Conservation (phyloP, 805 yeast genomes). For the Maudiozyma pseudohumilis region DNA sequence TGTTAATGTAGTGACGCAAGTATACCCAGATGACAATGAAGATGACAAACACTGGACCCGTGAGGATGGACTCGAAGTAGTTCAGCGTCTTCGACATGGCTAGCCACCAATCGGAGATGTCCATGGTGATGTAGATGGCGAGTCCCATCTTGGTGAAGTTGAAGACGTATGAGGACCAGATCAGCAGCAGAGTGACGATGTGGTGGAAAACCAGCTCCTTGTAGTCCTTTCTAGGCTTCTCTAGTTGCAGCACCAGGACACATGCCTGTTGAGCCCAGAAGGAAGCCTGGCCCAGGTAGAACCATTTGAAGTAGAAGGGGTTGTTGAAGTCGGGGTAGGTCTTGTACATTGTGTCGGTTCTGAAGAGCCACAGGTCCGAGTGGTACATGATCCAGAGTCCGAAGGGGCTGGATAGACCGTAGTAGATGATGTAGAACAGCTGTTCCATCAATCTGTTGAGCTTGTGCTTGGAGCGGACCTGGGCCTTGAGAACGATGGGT, state of each 20-base stretch:
- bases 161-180: constrained; percentile 81
- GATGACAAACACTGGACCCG: constrained; percentile 54
- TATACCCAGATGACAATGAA: constrained; percentile 77
- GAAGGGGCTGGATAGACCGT: constrained; percentile 69
- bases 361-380: constrained; percentile 82
- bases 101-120: constrained; percentile 85
- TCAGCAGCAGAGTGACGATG: constrained; percentile 78
- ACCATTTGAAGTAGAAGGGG: constrained; percentile 62
- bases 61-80: constrained; percentile 60
- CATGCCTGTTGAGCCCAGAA: constrained; percentile 96
- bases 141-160: constrained; percentile 96
- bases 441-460: constrained; percentile 86
- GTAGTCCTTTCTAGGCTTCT: constrained; percentile 91
- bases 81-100: constrained; percentile 76
- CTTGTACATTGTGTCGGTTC: constrained; percentile 70
- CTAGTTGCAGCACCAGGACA: constrained; percentile 72
- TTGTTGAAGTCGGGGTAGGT: constrained; percentile 77
- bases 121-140: constrained; percentile 90
- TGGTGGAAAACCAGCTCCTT: constrained; percentile 89
- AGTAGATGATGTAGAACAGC: constrained; percentile 73
- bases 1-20: constrained; percentile 76
- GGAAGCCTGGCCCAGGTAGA: constrained; percentile 86
- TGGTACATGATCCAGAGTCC: constrained; percentile 84
- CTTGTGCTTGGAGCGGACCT: constrained; percentile 39
- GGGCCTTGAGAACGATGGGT: constrained; percentile 51